Evolutionary conservation across 257 asterid genomes (phyloP).

Genomic region (Solanum pimpinellifolium): DNA sequence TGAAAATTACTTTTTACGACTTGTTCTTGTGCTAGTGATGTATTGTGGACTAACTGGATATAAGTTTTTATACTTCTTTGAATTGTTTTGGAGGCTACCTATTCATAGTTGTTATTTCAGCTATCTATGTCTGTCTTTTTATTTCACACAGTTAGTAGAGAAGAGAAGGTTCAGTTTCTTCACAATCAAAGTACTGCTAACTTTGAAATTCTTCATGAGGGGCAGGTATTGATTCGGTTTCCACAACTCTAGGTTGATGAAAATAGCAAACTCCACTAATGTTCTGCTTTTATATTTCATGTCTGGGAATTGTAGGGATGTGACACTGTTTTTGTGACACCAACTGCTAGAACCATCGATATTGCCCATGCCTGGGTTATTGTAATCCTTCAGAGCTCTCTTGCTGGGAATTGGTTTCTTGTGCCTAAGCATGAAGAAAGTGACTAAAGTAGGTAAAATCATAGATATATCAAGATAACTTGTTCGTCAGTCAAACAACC

Average conservation of each 20-base stretch:
- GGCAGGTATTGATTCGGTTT: conserved; percentile 55
- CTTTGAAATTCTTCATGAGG: conserved; percentile 73
- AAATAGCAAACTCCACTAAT: neutral
- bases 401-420: neutral
- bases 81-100: neutral
- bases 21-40: neutral
- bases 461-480: too few species aligned
- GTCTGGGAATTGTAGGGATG: conserved; percentile 55
- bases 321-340: conserved; percentile 87
- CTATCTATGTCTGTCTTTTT: conserved; percentile 5
- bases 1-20: neutral
- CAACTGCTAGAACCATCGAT: conserved; percentile 95
- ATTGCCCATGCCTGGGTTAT: conserved; percentile 85
- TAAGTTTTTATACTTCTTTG: neutral
- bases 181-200: conserved; percentile 97
- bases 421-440: neutral
- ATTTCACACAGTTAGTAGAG: conserved; percentile 71
- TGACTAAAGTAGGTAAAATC: too few species aligned
- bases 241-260: neutral
- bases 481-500: too few species aligned
- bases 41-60: neutral
- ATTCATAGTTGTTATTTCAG: neutral
- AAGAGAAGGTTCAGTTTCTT: conserved; percentile 78
- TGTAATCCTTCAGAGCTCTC: conserved; percentile 32
- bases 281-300: neutral